Evolutionary conservation across 768 basidiomycete species (phyloP).

Genomic region (Agrocybe praecox): DNA sequence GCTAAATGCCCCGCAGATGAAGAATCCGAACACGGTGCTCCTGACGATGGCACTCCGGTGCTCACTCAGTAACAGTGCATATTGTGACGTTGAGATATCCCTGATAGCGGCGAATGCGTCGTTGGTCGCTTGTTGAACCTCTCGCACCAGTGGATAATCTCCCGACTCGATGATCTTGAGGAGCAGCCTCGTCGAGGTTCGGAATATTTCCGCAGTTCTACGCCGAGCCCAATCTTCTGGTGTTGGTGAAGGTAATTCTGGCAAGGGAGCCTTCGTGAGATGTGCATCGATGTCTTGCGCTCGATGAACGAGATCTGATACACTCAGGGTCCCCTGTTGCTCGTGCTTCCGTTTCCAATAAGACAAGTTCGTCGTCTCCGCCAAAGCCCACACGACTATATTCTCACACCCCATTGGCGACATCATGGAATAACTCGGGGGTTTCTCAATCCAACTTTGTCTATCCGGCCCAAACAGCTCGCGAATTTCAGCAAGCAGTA

Average conservation of each 20-base stretch:
- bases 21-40: slow-evolving; percentile 79
- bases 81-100: slow-evolving; percentile 1
- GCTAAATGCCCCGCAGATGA: slow-evolving; percentile 71
- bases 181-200: slow-evolving; percentile 73
- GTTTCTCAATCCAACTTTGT: slow-evolving; percentile 39
- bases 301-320: slow-evolving; percentile 58
- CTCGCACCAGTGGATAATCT: slow-evolving; percentile 63
- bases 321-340: slow-evolving; percentile 49
- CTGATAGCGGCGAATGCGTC: slow-evolving; percentile 21
- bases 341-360: slow-evolving; percentile 59
- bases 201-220: slow-evolving; percentile 65
- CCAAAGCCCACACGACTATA: slow-evolving; percentile 74
- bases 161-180: slow-evolving; percentile 79
- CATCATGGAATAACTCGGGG: slow-evolving; percentile 68
- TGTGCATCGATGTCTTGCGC: slow-evolving; percentile 53
- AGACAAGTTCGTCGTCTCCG: slow-evolving; percentile 69
- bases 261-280: slow-evolving; percentile 27
- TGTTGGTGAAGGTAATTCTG: slow-evolving; percentile 19
- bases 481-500: slow-evolving; percentile 57
- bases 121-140: slow-evolving; percentile 55
- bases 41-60: slow-evolving; percentile 56
- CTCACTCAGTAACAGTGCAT: background rate
- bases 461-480: slow-evolving; percentile 52
- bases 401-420: slow-evolving; percentile 87
- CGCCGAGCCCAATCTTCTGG: slow-evolving; percentile 38